A percentile compares a stretch with the other conserved stretches of the same genome.
phyloP scores from a whole-genome alignment of 2,329 filamentous ascomycete species.

The Acephala macrosclerotiorum region DNA sequence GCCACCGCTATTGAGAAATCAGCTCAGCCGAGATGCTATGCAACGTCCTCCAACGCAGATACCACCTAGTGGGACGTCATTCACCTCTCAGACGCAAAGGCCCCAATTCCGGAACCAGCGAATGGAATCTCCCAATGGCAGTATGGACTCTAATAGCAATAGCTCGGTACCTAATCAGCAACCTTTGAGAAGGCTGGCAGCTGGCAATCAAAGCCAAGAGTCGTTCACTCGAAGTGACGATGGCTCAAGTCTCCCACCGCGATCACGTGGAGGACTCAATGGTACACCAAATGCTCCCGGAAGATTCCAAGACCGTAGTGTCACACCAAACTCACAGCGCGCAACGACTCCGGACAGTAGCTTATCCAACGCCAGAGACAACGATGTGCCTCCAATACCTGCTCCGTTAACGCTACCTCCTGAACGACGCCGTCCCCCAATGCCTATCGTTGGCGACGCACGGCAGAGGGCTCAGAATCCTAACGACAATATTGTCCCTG shows the following conservation, averaged over 20 bases:
- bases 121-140: slow-evolving; percentile 41
- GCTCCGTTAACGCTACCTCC: slow-evolving; percentile 41
- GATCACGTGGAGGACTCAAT: slow-evolving; percentile 42
- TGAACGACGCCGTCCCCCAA: slow-evolving; percentile 45
- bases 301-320: slow-evolving; percentile 43
- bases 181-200: slow-evolving; percentile 38
- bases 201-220: slow-evolving; percentile 44
- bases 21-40: slow-evolving; percentile 41
- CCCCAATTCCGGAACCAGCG: slow-evolving; percentile 36
- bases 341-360: slow-evolving; percentile 39
- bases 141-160: slow-evolving; percentile 35
- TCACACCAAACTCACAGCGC: slow-evolving; percentile 41
- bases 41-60: slow-evolving; percentile 37
- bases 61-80: slow-evolving; percentile 31
- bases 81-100: slow-evolving; percentile 38
- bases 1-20: slow-evolving; percentile 32
- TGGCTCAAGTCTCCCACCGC: slow-evolving; percentile 37
- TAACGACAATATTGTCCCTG: slow-evolving; percentile 45
- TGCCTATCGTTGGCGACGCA: slow-evolving; percentile 40
- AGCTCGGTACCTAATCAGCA: slow-evolving; percentile 33
- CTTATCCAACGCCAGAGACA: slow-evolving; percentile 33
- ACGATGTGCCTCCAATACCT: slow-evolving; percentile 41
- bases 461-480: slow-evolving; percentile 40
- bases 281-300: slow-evolving; percentile 38
- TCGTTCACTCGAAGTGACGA: slow-evolving; percentile 43